Evolutionary conservation across 495 filamentous ascomycete species (phyloP).

Genomic region (Extremus antarcticus): DNA sequence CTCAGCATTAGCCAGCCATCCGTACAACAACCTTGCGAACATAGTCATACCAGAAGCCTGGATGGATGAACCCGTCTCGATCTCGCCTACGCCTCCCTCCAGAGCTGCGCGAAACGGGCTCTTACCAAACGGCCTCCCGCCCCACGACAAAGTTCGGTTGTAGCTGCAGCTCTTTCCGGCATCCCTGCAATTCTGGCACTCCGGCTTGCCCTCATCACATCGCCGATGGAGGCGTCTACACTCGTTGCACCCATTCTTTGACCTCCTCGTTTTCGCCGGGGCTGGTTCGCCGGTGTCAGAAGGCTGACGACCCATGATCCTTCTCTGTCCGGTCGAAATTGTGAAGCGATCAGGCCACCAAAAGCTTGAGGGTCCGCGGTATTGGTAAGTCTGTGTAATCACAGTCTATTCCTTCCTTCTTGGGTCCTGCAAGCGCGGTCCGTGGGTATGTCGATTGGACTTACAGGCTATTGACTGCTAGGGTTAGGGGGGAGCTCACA

Average conservation of each 20-base stretch:
- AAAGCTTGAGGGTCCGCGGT: not conserved
- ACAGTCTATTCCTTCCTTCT: not conserved
- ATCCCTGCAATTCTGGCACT: not conserved
- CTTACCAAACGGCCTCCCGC: not conserved
- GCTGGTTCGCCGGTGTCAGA: not conserved
- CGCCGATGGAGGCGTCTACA: not conserved
- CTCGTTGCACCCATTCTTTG: not conserved
- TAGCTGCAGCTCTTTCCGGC: not conserved
- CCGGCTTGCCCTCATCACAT: not conserved
- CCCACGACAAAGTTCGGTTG: not conserved
- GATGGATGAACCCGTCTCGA: not conserved
- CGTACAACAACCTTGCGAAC: not conserved
- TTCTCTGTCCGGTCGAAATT: no score
- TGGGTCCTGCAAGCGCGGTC: not conserved
- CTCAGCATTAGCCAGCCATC: not conserved
- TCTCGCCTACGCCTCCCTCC: not conserved
- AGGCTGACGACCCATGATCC: no score
- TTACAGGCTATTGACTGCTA: not conserved
- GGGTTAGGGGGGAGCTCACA: not conserved
- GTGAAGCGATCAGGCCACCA: no score
- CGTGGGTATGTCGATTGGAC: not conserved
- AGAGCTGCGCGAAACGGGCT: not conserved
- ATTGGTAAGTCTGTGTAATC: not conserved
- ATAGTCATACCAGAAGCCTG: not conserved
- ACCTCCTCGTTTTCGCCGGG: not conserved